Evolutionary conservation across 768 basidiomycete genomes (phyloP).

Genomic region (Dictyophora rubrovolvata): DNA sequence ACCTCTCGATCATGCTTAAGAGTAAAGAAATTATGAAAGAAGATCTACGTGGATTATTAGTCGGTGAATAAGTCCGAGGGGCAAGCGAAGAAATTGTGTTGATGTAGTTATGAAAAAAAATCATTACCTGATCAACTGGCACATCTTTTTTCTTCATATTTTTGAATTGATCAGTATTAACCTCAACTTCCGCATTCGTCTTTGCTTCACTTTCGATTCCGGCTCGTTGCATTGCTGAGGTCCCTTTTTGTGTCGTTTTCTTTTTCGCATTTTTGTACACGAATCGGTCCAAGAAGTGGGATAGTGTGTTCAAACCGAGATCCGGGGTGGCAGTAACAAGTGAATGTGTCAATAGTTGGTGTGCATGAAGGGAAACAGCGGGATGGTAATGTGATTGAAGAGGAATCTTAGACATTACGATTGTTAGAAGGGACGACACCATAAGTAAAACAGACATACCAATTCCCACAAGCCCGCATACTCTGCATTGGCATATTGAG

Average conservation of each 20-base stretch:
- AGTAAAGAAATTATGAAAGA: conserved; percentile 87
- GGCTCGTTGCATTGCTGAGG: conserved; percentile 91
- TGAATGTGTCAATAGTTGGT: conserved; percentile 62
- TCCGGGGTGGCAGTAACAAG: conserved; percentile 78
- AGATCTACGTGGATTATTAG: conserved; percentile 38
- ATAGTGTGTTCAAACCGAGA: conserved; percentile 84
- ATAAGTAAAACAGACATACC: conserved; percentile 32
- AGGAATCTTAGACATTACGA: conserved; percentile 41
- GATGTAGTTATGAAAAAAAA: not conserved
- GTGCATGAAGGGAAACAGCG: conserved; percentile 74
- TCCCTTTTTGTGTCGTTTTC: conserved; percentile 57
- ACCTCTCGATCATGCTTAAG: conserved; percentile 51
- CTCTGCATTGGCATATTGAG: conserved; percentile 73
- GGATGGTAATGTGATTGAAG: conserved; percentile 87
- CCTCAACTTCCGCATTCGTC: conserved; percentile 31
- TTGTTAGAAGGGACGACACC: not conserved
- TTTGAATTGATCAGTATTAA: conserved; percentile 74
- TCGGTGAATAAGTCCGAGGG: not conserved
- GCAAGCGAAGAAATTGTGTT: not conserved
- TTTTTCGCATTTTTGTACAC: conserved; percentile 91
- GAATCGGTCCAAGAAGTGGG: conserved; percentile 94
- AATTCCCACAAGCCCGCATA: conserved; percentile 83
- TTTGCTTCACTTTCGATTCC: conserved; percentile 68
- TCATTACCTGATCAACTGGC: conserved; percentile 76
- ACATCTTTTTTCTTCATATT: conserved; percentile 58